phyloP scores from a whole-genome alignment of 306 rosid species.

The Delonix regia region DNA sequence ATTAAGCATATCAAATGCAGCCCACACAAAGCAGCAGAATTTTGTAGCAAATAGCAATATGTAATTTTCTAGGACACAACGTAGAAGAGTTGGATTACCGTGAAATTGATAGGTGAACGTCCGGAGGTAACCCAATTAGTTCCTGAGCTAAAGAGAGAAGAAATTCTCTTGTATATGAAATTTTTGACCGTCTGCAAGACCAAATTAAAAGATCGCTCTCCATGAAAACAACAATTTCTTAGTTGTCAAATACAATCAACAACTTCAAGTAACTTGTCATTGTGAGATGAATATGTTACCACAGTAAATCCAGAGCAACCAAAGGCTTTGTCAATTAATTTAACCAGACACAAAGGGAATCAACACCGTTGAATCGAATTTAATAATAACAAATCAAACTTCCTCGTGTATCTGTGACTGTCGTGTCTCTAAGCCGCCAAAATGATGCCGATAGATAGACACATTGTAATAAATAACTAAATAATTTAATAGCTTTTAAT shows the following conservation, averaged over 20 bases:
- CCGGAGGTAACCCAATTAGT: conserved; percentile 29
- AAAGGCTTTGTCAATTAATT: background rate
- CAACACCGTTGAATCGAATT: background rate
- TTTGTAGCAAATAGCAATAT: background rate
- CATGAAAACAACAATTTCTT: conserved; percentile 8
- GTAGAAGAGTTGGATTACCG: conserved; percentile 29
- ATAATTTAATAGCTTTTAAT: background rate
- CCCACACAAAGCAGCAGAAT: background rate
- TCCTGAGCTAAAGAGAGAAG: conserved; percentile 50
- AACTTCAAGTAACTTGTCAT: background rate
- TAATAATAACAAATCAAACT: background rate
- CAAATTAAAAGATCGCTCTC: conserved; percentile 18
- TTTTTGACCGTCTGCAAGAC: conserved; percentile 42
- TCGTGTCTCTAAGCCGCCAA: conserved; percentile 31
- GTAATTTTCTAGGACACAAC: conserved; percentile 8
- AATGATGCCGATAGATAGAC: conserved; percentile 8
- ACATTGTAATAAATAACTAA: background rate
- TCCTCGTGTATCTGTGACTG: background rate
- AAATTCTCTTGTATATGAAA: conserved; percentile 50
- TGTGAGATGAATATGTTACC: background rate
- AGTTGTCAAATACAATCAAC: background rate
- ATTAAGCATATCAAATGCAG: conserved; percentile 15
- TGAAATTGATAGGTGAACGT: conserved; percentile 31
- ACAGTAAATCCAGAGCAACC: background rate
- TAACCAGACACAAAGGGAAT: background rate